Base-by-base conservation (phyloP, 2,329 filamentous ascomycete genomes). In the Torrubiella hemipterigena region DNA sequence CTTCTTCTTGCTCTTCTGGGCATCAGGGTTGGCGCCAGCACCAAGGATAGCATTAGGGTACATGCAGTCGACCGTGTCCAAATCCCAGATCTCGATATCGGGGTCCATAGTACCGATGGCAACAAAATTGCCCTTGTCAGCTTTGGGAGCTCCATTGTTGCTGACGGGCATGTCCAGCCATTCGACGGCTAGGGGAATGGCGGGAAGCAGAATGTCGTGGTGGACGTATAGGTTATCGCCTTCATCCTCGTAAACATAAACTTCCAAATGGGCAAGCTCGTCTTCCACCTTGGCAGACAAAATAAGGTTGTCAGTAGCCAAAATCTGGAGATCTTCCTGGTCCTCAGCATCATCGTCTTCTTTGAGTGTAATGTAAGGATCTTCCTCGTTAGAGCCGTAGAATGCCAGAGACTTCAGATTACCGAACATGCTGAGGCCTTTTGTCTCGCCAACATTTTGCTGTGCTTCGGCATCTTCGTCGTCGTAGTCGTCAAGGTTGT, bases 161-260 rank as follows among this genome's bases (percentile, higher is more conserved):
- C 26, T 32, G 21, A 94, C 85, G n/a, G 85, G 80, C 34, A 94
- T 69, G 52, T 95, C 84, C 27, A 98, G 61, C 91, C 91, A 98
- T 62, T 98, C 91, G 24, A 96, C 72, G 49, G 85, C 91, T 6
- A 98, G 74, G 9, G 91, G 91, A 50, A 98, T 94, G 16, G 89
- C 89, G 19, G 91, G 91, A 34, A 98, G 72, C 89, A 98, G 96
- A 47, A 98, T 93, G 57, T 98, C 91, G 69, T 98, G 91, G 62
- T 98, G 91, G 16, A 98, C 89, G 55, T 98, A 98, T 38, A 98
- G 77, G 54, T 98, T 98, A 59, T 96, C 91, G 27, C 79, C 82
- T 39, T 76, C 76, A 46, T 96, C 91, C 56, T 98, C 91, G 59
- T 96, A 98, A 17, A 98, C 86, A 50, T 96, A 95, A 14, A 96